Conservation (phyloP, 1,284 basidiomycete genomes). For the Trichosporon faecale region DNA sequence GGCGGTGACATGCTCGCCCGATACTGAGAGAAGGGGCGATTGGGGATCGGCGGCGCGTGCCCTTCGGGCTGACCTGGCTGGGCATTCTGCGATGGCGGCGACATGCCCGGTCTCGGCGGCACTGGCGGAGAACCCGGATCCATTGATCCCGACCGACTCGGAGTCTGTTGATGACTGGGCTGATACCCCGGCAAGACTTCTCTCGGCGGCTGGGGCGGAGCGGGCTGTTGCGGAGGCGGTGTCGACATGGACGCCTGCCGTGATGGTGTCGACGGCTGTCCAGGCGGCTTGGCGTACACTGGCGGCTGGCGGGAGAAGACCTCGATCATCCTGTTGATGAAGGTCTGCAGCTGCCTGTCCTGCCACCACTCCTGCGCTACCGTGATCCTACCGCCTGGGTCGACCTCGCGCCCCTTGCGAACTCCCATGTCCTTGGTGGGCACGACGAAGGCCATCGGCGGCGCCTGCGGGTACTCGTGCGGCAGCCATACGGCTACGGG, state of each 20-base stretch:
- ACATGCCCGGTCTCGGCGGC: constrained; percentile 5
- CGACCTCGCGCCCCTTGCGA: constrained; percentile 69
- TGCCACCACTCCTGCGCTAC: constrained; percentile 67
- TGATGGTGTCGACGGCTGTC: constrained; percentile 18
- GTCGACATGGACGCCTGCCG: constrained; percentile 19
- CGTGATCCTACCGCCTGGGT: constrained; percentile 60
- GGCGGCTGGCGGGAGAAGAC: constrained; percentile 83
- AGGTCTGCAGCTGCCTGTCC: constrained; percentile 57
- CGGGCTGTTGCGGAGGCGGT: background rate
- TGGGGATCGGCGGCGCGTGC: background rate
- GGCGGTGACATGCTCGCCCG: constrained; percentile 5
- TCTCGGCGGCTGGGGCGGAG: background rate
- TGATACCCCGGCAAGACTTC: constrained; percentile 5
- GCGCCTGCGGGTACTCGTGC: constrained; percentile 70
- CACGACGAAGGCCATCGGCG: constrained; percentile 89
- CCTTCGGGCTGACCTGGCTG: background rate
- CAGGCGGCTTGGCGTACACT: constrained; percentile 72
- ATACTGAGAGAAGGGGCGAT: background rate
- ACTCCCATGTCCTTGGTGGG: constrained; percentile 93
- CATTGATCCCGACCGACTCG: background rate
- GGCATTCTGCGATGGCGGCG: background rate
- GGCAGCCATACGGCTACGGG: constrained; percentile 87
- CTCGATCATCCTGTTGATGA: constrained; percentile 51
- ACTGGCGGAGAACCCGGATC: background rate
- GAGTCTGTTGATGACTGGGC: background rate